Conservation (phyloP, 805 yeast genomes). For the Saturnispora ahearnii region DNA sequence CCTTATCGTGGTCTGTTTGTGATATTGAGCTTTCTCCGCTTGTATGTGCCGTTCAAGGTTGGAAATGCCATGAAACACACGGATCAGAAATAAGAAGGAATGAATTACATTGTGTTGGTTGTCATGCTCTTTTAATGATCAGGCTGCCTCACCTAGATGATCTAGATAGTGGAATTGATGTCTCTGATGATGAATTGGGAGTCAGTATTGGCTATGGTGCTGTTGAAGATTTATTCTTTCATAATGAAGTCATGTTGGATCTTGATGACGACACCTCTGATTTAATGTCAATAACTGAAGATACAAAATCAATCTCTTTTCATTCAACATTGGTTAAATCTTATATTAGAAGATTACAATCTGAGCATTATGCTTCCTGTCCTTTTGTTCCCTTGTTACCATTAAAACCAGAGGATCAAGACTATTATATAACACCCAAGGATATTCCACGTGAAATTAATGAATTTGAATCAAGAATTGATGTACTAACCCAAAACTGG, state of each 20-base stretch:
- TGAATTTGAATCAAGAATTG: constrained; percentile 14
- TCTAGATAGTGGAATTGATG: neutral
- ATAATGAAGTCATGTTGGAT: neutral
- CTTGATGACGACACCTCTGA: constrained; percentile 19
- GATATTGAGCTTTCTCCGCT: constrained; percentile 34
- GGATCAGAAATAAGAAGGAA: constrained; percentile 21
- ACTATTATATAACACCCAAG: constrained; percentile 19
- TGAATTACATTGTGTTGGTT: constrained; percentile 27
- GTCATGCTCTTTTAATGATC: constrained; percentile 26
- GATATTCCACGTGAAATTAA: constrained; percentile 21
- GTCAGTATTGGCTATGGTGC: constrained; percentile 8
- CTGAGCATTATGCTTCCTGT: constrained; percentile 25
- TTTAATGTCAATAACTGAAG: constrained; percentile 1
- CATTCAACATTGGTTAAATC: constrained; percentile 21
- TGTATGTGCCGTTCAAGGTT: constrained; percentile 42
- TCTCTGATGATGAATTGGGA: constrained; percentile 7
- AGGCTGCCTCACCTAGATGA: constrained; percentile 9
- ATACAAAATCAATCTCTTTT: constrained; percentile 1
- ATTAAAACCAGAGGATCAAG: constrained; percentile 15
- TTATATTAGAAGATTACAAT: constrained; percentile 18
- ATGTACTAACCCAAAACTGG: constrained; percentile 11
- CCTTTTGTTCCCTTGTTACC: constrained; percentile 13
- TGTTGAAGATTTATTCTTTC: neutral
- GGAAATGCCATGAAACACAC: constrained; percentile 34
- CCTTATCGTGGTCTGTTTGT: constrained; percentile 39